Percentiles rank a stretch among this genome's conserved stretches.
phyloP scores from a whole-genome alignment of 108 stramenopile species.

The Skeletonema grethae region DNA sequence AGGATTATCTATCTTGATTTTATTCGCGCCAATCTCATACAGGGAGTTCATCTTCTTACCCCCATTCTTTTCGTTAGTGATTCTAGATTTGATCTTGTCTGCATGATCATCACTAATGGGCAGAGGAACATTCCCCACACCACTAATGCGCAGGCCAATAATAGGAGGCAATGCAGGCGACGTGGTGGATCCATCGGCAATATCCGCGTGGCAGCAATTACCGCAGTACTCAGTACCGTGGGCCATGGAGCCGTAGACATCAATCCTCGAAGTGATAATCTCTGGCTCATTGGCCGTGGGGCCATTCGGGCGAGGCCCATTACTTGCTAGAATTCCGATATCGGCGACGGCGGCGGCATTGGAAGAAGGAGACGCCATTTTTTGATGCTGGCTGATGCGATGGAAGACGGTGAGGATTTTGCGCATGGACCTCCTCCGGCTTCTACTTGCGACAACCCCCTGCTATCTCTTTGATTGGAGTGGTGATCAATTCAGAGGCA shows the following conservation, averaged over 20 bases:
- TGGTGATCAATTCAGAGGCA: too few relatives aligned
- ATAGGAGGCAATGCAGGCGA: conserved; percentile 12
- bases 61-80: too few relatives aligned
- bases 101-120: conserved; percentile 26
- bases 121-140: conserved; percentile 22
- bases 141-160: conserved; percentile 15
- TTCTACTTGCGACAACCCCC: too few relatives aligned
- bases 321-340: neutral
- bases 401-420: too few relatives aligned
- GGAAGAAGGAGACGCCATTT: neutral
- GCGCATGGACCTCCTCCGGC: too few relatives aligned
- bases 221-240: conserved; percentile 3
- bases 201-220: conserved; percentile 2
- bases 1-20: neutral
- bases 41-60: too few relatives aligned
- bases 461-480: too few relatives aligned
- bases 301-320: neutral
- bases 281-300: neutral
- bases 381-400: too few relatives aligned
- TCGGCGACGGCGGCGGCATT: neutral
- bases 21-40: neutral
- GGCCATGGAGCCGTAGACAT: neutral
- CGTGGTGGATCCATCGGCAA: conserved; percentile 11
- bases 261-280: neutral
- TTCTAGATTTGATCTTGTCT: neutral